These are phyloP conservation scores for Coniochaeta pulveracea DNA, from an alignment of 2,329 filamentous ascomycete genomes.

Conservation along the genomic window DNA sequence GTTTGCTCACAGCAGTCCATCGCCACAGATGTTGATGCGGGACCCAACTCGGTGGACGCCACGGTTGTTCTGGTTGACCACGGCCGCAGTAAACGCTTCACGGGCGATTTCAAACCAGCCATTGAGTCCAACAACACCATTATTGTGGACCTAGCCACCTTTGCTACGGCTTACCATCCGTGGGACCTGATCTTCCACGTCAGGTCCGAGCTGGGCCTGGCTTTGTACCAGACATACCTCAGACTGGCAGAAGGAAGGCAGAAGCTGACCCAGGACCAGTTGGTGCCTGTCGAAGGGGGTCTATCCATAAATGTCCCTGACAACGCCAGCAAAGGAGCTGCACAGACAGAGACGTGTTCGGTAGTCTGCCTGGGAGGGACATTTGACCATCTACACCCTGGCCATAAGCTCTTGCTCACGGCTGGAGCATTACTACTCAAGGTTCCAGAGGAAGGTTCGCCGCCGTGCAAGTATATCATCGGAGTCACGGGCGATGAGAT, in stretches of 20 bases:
- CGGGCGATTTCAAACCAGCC: constrained; percentile 20
- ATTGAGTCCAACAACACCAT: constrained; percentile 32
- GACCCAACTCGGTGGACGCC: constrained; percentile 61
- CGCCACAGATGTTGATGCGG: constrained; percentile 46
- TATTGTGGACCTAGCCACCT: constrained; percentile 37
- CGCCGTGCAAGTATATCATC: constrained; percentile 54
- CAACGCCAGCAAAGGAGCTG: constrained; percentile 7
- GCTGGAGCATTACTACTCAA: constrained; percentile 66
- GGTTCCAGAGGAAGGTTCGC: constrained; percentile 27
- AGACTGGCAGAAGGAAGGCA: constrained; percentile 33
- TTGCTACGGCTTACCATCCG: constrained; percentile 39
- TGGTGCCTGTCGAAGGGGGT: constrained; percentile 40
- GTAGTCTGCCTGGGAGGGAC: constrained; percentile 81
- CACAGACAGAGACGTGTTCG: constrained; percentile 30
- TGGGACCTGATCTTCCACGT: constrained; percentile 59
- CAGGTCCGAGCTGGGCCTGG: constrained; percentile 52
- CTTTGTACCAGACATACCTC: constrained; percentile 39
- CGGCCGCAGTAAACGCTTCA: constrained; percentile 21
- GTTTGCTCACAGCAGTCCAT: constrained; percentile 53
- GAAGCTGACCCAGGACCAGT: constrained; percentile 34
- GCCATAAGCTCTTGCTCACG: constrained; percentile 93
- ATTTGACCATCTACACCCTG: constrained; percentile 90
- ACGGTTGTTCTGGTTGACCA: constrained; percentile 66
- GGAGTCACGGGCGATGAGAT: constrained; percentile 85
- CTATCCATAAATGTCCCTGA: constrained; percentile 28